These are phyloP conservation scores for Amanita rubescens DNA, from an alignment of 768 basidiomycete species.

Conservation along the genomic window DNA sequence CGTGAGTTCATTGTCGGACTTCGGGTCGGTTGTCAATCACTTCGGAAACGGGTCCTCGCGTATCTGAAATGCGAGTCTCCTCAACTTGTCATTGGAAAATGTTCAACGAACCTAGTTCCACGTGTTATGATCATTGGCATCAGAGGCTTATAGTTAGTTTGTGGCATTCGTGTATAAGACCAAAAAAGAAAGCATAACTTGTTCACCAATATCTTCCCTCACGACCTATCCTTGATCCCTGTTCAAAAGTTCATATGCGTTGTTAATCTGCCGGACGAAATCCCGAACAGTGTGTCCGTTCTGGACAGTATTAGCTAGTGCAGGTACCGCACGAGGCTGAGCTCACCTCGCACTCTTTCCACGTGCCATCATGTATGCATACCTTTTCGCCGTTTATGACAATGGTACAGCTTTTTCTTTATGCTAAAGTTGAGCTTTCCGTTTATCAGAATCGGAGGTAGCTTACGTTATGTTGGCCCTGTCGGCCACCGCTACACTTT, in stretches of 20 bases:
- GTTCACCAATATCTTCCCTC: not conserved
- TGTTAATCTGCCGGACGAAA: conserved; percentile 71
- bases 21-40: too few species aligned
- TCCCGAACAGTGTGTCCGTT: conserved; percentile 68
- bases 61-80: too few species aligned
- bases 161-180: not conserved
- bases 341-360: conserved; percentile 73
- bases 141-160: conserved; percentile 32
- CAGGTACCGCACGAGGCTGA: not conserved
- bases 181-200: too few species aligned
- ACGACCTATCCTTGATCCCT: conserved; percentile 6
- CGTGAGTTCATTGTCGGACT: too few species aligned
- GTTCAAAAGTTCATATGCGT: conserved; percentile 66
- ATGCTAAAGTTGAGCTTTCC: not conserved
- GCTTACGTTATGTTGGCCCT: conserved; percentile 50
- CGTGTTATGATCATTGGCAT: conserved; percentile 81
- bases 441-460: not conserved
- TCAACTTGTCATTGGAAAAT: conserved; percentile 9
- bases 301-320: conserved; percentile 30
- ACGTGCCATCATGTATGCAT: conserved; percentile 70
- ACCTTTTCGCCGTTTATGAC: conserved; percentile 60
- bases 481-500: conserved; percentile 43
- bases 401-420: conserved; percentile 82
- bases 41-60: too few species aligned
- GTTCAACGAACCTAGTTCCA: conserved; percentile 66